Evolutionary conservation across 176 grass and related monocot genomes (phyloP).

Genomic region (Alopecurus myosuroides): DNA sequence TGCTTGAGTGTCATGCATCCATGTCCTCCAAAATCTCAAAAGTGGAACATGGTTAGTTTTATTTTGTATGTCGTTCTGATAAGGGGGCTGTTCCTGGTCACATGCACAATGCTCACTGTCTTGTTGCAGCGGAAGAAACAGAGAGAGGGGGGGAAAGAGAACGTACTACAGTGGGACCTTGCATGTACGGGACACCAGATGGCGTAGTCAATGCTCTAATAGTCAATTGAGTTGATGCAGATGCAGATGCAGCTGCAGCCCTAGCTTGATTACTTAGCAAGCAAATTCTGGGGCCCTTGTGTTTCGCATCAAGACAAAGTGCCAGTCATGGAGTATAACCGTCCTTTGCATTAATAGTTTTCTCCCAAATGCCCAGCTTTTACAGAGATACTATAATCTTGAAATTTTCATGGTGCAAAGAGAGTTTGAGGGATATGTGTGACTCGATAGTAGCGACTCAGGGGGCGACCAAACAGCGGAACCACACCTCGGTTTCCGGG

Average conservation of each 20-base stretch:
- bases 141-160: not conserved
- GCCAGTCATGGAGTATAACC: not conserved
- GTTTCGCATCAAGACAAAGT: conserved; percentile 25
- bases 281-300: conserved; percentile 24
- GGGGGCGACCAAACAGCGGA: too few species aligned
- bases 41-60: not conserved
- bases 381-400: too few species aligned
- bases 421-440: too few species aligned
- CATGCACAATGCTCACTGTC: conserved; percentile 22
- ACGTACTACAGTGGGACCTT: not conserved
- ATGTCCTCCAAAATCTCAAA: conserved; percentile 13
- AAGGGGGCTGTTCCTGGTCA: conserved; percentile 2
- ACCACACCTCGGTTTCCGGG: too few species aligned
- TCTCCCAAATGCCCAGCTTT: too few species aligned
- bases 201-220: conserved; percentile 27
- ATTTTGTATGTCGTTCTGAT: not conserved
- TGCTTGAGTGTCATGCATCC: not conserved
- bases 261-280: conserved; percentile 34
- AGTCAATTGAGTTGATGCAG: conserved; percentile 43
- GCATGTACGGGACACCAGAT: conserved; percentile 15
- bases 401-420: too few species aligned
- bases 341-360: too few species aligned
- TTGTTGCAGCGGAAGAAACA: not conserved
- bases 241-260: too few species aligned
- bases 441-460: too few species aligned